Evolutionary conservation across 2,329 filamentous ascomycete genomes (phyloP).

Genomic region (Tolypocladium sp.): DNA sequence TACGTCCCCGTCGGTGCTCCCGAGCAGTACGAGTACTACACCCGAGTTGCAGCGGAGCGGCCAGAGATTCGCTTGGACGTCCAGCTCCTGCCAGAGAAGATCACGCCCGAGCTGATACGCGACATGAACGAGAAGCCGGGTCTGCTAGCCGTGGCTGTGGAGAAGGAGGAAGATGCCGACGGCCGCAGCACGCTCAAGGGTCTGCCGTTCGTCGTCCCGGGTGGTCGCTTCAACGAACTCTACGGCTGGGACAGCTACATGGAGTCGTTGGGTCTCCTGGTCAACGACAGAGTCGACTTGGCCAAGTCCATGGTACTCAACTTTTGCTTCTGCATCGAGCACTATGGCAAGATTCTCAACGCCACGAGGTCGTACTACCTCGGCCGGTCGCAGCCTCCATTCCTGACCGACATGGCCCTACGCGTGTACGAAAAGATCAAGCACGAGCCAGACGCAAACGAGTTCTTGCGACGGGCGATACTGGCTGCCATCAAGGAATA

Average conservation of each 20-base stretch:
- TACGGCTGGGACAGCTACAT: slow-evolving; percentile 99
- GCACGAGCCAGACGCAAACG: slow-evolving; percentile 67
- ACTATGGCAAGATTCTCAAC: slow-evolving; percentile 98
- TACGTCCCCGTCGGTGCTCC: slow-evolving; percentile 81
- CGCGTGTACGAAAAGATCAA: slow-evolving; percentile 91
- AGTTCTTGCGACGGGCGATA: slow-evolving; percentile 72
- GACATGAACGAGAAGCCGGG: slow-evolving; percentile 83
- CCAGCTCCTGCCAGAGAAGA: slow-evolving; percentile 63
- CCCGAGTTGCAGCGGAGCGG: slow-evolving; percentile 62
- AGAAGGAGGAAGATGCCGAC: slow-evolving; percentile 55
- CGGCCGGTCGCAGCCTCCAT: slow-evolving; percentile 86
- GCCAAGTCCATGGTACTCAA: slow-evolving; percentile 93
- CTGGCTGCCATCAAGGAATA: slow-evolving; percentile 97
- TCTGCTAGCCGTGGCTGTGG: slow-evolving; percentile 82
- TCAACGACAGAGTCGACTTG: slow-evolving; percentile 75
- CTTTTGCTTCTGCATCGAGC: slow-evolving; percentile 96
- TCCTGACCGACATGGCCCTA: slow-evolving; percentile 94
- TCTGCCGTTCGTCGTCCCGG: slow-evolving; percentile 92
- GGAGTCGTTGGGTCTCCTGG: slow-evolving; percentile 82
- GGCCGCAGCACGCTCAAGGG: slow-evolving; percentile 62
- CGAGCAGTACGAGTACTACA: slow-evolving; percentile 86
- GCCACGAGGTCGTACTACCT: slow-evolving; percentile 96
- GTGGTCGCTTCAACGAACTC: slow-evolving; percentile 93
- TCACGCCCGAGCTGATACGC: slow-evolving; percentile 72
- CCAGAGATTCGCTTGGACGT: slow-evolving; percentile 87